Evolutionary conservation across 2,329 filamentous ascomycete species (phyloP), one percentile per base, ranked within the genome.

Genomic region (Clonostachys rosea): DNA sequence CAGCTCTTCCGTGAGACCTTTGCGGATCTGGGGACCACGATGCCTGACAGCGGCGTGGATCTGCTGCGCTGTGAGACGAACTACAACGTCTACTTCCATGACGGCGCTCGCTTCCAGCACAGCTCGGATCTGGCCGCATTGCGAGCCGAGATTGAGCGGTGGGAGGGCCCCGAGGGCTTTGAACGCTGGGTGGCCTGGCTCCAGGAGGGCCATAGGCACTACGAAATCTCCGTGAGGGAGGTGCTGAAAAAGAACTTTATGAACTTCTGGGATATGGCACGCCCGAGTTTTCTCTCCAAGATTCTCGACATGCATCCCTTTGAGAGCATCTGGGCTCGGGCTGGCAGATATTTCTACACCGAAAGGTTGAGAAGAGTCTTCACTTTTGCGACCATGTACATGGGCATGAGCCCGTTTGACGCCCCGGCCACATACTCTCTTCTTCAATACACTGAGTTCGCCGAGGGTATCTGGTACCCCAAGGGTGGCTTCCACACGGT

Each of bases 301-400:
- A 60, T 88, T 16, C 59, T 87, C 16, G 68, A 69, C 11, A 61
- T 90, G 47, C 86, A 89, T 67, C 85, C 84, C 0, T 83, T 89
- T 51, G 82, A 89, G 61, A 84, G 76, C 55, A 86, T 89, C 14
- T 90, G 84, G 69, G 70, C 71, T 7, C 68, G 87, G 30, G 81
- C 84, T 4, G 71, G 77, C 24, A 75, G 74, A 50, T 89, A 89
- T 57, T 90, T 90, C 62, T 76, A 72, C 71, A 84, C 83, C 0
- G 86, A 89, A 58, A 70, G 85, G 48, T 59, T 90, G 56, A 71
- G 86, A 50, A 68, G 85, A 24, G 85, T 86, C 0, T 90, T 90
- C 53, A 89, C 86, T 0, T 90, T 90, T 63, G 85, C 81, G 18
- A 89, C 83, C 55, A 91, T 90, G 86, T 90, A 91, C 58, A 86